Evolutionary conservation across 78 protist genomes (phyloP).

Genomic region (slime mould (Dictyostelium discoideum)): dicty_2.7 NC_007089.4:2276501-2277000

Average conservation of each 20-base stretch:
- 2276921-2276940: not conserved
- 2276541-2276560: conserved; percentile 57
- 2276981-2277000: not conserved
- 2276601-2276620: no score
- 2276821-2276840: conserved; percentile 33
- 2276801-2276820: not conserved
- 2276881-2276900: not conserved
- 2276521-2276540: conserved; percentile 60
- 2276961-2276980: not conserved
- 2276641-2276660: no score
- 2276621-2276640: no score
- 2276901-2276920: not conserved
- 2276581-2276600: not conserved
- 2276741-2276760: conserved; percentile 70
- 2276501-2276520: conserved; percentile 28
- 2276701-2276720: conserved; percentile 74
- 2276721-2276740: conserved; percentile 41
- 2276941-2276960: not conserved
- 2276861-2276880: not conserved
- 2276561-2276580: conserved; percentile 35
- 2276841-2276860: conserved; percentile 46
- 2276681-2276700: conserved; percentile 58
- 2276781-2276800: conserved; percentile 59
- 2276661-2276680: no score
- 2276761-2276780: conserved; percentile 74